phyloP scores from a whole-genome alignment of 176 grass and related monocot genomes.

The Phyllostachys edulis region DNA sequence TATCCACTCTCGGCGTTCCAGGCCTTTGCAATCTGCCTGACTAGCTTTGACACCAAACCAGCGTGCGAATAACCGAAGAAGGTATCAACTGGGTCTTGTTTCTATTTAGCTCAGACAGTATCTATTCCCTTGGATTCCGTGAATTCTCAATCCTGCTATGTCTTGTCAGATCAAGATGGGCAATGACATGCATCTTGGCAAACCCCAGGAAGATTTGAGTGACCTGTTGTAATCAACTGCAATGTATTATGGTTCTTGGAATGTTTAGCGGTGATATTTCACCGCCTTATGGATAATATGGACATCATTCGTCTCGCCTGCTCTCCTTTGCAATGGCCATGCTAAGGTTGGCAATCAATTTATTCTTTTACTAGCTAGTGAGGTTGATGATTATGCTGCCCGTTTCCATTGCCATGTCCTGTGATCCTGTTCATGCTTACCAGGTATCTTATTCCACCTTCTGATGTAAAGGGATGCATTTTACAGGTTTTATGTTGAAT shows the following conservation, averaged over 20 bases:
- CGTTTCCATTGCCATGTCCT: not conserved
- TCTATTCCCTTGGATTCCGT: constrained; percentile 25
- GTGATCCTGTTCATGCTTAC: not conserved
- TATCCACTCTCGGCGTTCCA: constrained; percentile 94
- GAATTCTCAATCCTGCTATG: constrained; percentile 23
- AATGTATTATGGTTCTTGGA: constrained; percentile 32
- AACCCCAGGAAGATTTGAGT: constrained; percentile 8
- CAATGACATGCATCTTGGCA: constrained; percentile 18
- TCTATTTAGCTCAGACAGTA: constrained; percentile 5
- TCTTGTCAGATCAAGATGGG: not conserved
- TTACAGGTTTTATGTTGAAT: not conserved
- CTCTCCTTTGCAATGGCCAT: not conserved
- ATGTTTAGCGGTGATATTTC: constrained; percentile 40
- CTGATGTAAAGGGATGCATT: not conserved
- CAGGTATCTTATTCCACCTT: not conserved
- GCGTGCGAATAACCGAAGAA: constrained; percentile 65
- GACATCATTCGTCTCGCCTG: not conserved
- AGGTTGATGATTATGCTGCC: not conserved
- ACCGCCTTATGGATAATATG: constrained; percentile 28
- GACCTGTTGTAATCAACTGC: constrained; percentile 25
- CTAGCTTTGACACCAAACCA: constrained; percentile 95
- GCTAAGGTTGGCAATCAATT: too few relatives aligned
- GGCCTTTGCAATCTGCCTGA: constrained; percentile 92
- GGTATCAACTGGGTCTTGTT: not conserved
- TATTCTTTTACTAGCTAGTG: not conserved